Evolutionary conservation across 441 rosid species (phyloP).

Genomic region (Bocquillonia castaneifolia): DNA sequence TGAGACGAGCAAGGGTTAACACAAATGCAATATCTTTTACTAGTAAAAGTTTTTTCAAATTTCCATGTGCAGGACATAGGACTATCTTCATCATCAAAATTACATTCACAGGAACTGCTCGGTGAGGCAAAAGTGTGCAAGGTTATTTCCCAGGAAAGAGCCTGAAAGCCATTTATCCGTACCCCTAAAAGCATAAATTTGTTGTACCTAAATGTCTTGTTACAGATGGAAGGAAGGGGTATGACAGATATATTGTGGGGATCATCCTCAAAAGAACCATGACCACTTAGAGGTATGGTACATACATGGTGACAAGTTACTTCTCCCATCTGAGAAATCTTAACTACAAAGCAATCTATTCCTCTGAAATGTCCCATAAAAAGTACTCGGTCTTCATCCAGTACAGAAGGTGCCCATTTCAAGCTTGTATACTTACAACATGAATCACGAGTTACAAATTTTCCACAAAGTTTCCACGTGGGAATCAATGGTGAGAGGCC

Average conservation of each 20-base stretch:
- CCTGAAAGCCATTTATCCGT: conserved; percentile 62
- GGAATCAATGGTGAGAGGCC: conserved; percentile 50
- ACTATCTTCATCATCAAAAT: conserved; percentile 39
- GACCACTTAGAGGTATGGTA: conserved; percentile 59
- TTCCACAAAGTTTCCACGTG: conserved; percentile 61
- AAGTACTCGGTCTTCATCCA: conserved; percentile 56
- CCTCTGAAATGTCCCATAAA: conserved; percentile 73
- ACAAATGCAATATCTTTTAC: conserved; percentile 48
- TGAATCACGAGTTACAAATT: conserved; percentile 38
- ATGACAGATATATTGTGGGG: conserved; percentile 60
- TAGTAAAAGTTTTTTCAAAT: conserved; percentile 45
- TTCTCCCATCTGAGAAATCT: conserved; percentile 36
- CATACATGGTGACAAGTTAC: conserved; percentile 49
- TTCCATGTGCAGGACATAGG: conserved; percentile 33
- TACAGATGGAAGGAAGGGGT: conserved; percentile 52
- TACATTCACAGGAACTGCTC: conserved; percentile 43
- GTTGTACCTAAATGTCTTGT: conserved; percentile 41
- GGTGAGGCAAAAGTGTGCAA: conserved; percentile 47
- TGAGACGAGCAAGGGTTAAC: conserved; percentile 58
- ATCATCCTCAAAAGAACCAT: conserved; percentile 42
- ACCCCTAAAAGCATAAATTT: conserved; percentile 69
- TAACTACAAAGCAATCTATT: conserved; percentile 75
- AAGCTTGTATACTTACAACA: conserved; percentile 60
- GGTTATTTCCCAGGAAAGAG: conserved; percentile 69
- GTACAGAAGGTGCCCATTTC: conserved; percentile 74